phyloP scores from a whole-genome alignment of 1,284 basidiomycete species.

The Tilletia horrida region DNA sequence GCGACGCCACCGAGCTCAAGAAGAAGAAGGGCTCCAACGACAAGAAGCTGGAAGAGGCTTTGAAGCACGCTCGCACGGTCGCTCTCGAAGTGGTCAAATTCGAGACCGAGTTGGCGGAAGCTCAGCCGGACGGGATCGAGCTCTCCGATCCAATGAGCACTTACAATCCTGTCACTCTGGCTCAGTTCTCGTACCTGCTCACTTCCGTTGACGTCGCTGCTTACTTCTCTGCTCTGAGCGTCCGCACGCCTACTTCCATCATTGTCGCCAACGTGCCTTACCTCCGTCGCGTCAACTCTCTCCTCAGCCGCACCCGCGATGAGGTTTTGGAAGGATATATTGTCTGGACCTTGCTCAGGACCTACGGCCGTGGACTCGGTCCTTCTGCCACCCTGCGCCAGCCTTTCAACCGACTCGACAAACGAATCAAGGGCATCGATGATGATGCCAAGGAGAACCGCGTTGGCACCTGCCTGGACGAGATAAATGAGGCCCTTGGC shows the following conservation, averaged over 20 bases:
- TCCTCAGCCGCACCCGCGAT: slow-evolving; percentile 68
- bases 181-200: slow-evolving; percentile 61
- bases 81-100: slow-evolving; percentile 74
- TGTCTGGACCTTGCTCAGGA: slow-evolving; percentile 53
- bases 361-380: slow-evolving; percentile 39
- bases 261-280: slow-evolving; percentile 83
- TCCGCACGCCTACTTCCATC: slow-evolving; percentile 61
- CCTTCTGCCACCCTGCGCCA: slow-evolving; percentile 54
- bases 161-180: slow-evolving; percentile 79
- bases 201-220: slow-evolving; percentile 74
- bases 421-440: slow-evolving; percentile 74
- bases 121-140: slow-evolving; percentile 64
- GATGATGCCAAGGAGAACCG: slow-evolving; percentile 80
- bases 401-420: slow-evolving; percentile 64
- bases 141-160: slow-evolving; percentile 71
- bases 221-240: slow-evolving; percentile 80
- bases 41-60: slow-evolving; percentile 58
- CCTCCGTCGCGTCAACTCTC: slow-evolving; percentile 65
- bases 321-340: slow-evolving; percentile 84
- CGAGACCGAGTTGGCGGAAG: slow-evolving; percentile 74
- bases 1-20: slow-evolving; percentile 60
- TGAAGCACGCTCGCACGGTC: slow-evolving; percentile 60
- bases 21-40: slow-evolving; percentile 41
- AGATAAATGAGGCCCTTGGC: slow-evolving; percentile 58
- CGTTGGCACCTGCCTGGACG: slow-evolving; percentile 62